Conservation (phyloP, 1,284 basidiomycete genomes). For the Ceratobasidium sp. region DNA sequence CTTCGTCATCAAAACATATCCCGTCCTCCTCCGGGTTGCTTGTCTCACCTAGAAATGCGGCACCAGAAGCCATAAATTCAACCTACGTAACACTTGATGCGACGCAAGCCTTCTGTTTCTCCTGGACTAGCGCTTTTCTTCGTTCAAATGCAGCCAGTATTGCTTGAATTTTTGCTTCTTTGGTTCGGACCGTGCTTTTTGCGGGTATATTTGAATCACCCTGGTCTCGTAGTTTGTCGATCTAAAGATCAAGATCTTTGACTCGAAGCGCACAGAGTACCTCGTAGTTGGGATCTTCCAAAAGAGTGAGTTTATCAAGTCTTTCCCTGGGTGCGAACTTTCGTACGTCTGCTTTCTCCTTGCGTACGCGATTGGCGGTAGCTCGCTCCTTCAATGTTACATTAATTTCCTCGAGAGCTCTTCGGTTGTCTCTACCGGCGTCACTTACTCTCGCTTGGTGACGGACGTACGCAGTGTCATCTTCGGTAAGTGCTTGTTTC, state of each 20-base stretch:
- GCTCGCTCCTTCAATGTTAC: neutral
- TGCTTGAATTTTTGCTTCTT: neutral
- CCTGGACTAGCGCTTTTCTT: neutral
- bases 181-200: constrained; percentile 5
- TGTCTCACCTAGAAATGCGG: too few species aligned
- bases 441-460: constrained; percentile 1
- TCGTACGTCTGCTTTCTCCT: too few species aligned
- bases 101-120: neutral
- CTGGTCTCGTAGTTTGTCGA: constrained; percentile 9
- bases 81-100: too few species aligned
- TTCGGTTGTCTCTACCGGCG: neutral
- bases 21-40: too few species aligned
- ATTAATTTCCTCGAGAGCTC: neutral
- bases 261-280: neutral
- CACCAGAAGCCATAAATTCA: too few species aligned
- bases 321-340: neutral
- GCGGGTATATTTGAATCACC: neutral
- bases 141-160: neutral
- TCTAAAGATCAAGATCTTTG: constrained; percentile 4
- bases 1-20: too few species aligned
- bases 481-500: neutral
- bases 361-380: too few species aligned
- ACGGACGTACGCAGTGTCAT: neutral
- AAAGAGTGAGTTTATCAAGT: neutral
- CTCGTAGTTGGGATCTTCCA: neutral